Evolutionary conservation across 192 early-diverging fungal species (phyloP).

Genomic region (Linnemannia elongata): DNA sequence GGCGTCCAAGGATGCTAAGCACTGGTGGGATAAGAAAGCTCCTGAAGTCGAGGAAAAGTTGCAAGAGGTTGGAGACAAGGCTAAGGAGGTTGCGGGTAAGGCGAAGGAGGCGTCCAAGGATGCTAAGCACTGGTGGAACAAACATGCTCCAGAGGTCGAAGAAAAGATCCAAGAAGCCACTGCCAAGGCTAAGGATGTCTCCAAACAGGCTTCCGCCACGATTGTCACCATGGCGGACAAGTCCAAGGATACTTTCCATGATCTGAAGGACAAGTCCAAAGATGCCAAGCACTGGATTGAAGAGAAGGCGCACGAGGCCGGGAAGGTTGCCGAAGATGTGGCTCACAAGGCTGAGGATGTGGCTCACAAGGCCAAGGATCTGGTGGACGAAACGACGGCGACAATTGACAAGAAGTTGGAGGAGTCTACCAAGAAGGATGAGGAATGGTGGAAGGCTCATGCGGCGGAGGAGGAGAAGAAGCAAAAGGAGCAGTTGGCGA

Average conservation of each 20-base stretch:
- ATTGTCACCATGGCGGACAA: not conserved
- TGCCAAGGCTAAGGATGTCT: constrained; percentile 3
- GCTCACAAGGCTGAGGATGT: constrained; percentile 15
- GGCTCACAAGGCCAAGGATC: constrained; percentile 13
- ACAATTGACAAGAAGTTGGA: constrained; percentile 37
- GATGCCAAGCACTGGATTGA: constrained; percentile 24
- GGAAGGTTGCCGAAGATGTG: constrained; percentile 27
- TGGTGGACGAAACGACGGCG: constrained; percentile 17
- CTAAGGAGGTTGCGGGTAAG: too few relatives aligned
- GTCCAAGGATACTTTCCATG: constrained; percentile 12
- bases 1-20: constrained; percentile 18
- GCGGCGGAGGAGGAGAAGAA: constrained; percentile 2
- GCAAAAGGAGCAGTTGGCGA: not conserved
- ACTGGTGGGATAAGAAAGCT: constrained; percentile 16
- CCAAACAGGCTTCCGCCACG: constrained; percentile 14
- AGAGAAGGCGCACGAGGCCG: constrained; percentile 39
- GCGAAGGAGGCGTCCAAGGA: constrained; percentile 18
- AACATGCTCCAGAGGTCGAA: not conserved
- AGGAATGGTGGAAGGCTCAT: constrained; percentile 42
- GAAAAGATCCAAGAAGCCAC: not conserved
- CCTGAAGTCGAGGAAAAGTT: constrained; percentile 13
- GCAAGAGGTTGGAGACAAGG: not conserved
- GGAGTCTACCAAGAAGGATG: constrained; percentile 15
- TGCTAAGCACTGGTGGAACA: constrained; percentile 34
- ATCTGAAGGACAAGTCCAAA: constrained; percentile 40